Evolutionary conservation across 345 rosid species (phyloP).

Genomic region (Isatis tinctoria): DNA sequence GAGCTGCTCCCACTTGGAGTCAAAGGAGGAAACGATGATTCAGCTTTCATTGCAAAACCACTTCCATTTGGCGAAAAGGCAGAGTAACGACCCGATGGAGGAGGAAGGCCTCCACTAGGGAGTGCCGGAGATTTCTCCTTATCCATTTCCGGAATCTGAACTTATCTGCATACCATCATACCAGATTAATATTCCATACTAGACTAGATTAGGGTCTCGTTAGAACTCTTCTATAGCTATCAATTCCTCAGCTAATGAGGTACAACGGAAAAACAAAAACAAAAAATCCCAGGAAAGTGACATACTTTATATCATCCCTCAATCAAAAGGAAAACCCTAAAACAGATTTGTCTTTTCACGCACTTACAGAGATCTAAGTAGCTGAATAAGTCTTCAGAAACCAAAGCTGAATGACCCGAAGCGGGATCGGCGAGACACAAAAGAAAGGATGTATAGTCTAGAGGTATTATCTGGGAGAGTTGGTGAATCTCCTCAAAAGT

Average conservation of each 20-base stretch:
- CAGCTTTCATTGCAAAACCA: constrained; percentile 49
- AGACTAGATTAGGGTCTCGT: not conserved
- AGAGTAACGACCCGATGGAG: constrained; percentile 56
- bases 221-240: not conserved
- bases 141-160: constrained; percentile 52
- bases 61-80: constrained; percentile 43
- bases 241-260: not conserved
- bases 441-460: not conserved
- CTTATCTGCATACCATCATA: constrained; percentile 17
- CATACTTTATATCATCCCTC: not conserved
- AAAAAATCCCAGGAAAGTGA: not conserved
- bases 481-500: not conserved
- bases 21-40: constrained; percentile 45
- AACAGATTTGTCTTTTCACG: not conserved
- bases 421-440: constrained; percentile 10
- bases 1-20: constrained; percentile 40
- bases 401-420: not conserved
- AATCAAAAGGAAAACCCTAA: not conserved
- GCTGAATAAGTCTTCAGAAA: not conserved
- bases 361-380: constrained; percentile 23
- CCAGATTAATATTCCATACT: not conserved
- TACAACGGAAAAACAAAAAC: not conserved
- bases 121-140: constrained; percentile 57
- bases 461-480: not conserved
- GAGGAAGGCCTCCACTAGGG: constrained; percentile 53